A percentile compares a stretch with the other conserved stretches of the same genome.
Evolutionary conservation across 495 filamentous ascomycete genomes (phyloP).

Genomic region (Neurospora sp.): DNA sequence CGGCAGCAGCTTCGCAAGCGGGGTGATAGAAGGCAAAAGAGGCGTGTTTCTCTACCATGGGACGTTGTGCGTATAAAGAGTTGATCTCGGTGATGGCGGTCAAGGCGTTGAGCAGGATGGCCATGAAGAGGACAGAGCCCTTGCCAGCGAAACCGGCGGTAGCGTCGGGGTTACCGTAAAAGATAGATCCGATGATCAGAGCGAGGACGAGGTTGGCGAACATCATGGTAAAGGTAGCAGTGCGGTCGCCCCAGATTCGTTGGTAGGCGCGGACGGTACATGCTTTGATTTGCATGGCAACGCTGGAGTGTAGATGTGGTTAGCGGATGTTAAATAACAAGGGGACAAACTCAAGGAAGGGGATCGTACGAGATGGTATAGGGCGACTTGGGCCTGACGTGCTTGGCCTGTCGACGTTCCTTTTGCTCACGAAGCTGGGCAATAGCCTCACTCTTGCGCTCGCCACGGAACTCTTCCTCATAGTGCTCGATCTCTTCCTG

Average conservation of each 20-base stretch:
- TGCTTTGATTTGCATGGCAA: constrained; percentile 45
- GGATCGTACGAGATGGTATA: constrained; percentile 33
- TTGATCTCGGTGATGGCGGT: constrained; percentile 53
- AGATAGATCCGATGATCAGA: constrained; percentile 35
- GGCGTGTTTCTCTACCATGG: constrained; percentile 56
- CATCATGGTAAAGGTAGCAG: constrained; percentile 16
- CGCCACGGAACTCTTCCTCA: constrained; percentile 42
- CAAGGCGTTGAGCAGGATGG: constrained; percentile 41
- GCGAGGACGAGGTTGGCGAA: constrained; percentile 31
- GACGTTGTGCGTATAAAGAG: constrained; percentile 47
- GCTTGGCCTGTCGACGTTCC: constrained; percentile 24
- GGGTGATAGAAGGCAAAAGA: constrained; percentile 59
- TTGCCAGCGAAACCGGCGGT: constrained; percentile 37
- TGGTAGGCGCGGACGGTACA: constrained; percentile 45
- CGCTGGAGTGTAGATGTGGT: constrained; percentile 14
- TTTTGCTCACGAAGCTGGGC: constrained; percentile 17
- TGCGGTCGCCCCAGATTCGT: constrained; percentile 23
- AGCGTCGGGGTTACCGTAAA: constrained; percentile 35
- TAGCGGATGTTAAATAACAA: no score
- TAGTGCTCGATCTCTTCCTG: constrained; percentile 53
- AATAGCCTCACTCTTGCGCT: constrained; percentile 16
- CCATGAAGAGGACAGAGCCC: constrained; percentile 49
- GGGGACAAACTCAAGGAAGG: background rate
- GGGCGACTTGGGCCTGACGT: constrained; percentile 37
- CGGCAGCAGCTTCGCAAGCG: constrained; percentile 47